Base-by-base conservation (phyloP, 441 rosid genomes). In the Hura crepitans region DNA sequence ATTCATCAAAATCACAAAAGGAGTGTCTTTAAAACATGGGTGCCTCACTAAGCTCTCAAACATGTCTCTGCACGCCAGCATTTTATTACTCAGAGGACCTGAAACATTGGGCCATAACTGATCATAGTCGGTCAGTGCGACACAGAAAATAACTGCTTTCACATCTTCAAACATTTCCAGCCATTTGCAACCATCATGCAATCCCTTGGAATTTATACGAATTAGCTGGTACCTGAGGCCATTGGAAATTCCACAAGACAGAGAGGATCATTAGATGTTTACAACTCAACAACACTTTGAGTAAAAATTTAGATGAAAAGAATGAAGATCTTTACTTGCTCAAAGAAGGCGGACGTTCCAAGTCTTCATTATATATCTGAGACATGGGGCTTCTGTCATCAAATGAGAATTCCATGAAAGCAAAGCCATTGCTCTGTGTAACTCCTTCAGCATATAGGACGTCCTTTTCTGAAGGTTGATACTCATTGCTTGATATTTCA, bases 151-250 rank as follows among this genome's bases (percentile, higher is more conserved):
- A 18, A 94, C 82, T 14, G 82, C 89, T 5, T 93, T 79, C 68
- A 91, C 97, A 5, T 94, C 98, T 90, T 91, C 97, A 30, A 94
- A 91, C 97, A 94, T 94, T 74, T 89, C 96, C 6, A 94, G 85
- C 98, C 96, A 91, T 78, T 94, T 94, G 87, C 96, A 94, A 28
- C 95, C 93, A 65, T 91, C 96, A 33, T 75, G 85, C 93, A 91
- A 82, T 64, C 96, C 96, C 65, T 85, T 90, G 0, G 97, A 89
- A 53, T 86, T 86, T 62, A 94, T 83, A 18, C 96, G 80, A 61
- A 94, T 92, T 17, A 94, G 84, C 73, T 94, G 91, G 77, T 89
- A 94, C 78, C 98, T 93, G 83, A 53, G 51, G 35, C 66, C 61
- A 31, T 17, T 54, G 18, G 28, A 27, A 69, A 58, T 37, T 69